phyloP scores from a whole-genome alignment of 345 rosid species.

The Aurinia saxatilis region DNA sequence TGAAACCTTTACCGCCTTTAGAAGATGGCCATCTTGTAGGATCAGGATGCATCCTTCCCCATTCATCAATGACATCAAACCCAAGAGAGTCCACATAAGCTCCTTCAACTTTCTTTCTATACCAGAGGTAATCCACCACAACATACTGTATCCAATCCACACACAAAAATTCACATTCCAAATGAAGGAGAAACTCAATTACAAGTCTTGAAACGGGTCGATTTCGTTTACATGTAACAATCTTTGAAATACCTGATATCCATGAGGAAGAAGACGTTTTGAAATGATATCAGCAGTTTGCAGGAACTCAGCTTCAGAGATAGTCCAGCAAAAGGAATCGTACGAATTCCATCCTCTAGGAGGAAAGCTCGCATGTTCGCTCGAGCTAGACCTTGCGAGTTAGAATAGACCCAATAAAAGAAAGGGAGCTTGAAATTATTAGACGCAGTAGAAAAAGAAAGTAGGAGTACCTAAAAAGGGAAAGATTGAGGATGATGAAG shows the following conservation, averaged over 20 bases:
- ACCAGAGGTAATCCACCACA: constrained; percentile 97
- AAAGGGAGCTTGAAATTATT: constrained; percentile 4
- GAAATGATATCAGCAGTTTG: constrained; percentile 59
- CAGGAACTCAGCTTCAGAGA: constrained; percentile 83
- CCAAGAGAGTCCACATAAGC: constrained; percentile 67
- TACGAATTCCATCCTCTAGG: constrained; percentile 98
- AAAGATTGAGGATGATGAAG: constrained; percentile 25
- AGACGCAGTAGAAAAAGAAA: too few species aligned
- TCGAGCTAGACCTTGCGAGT: background rate
- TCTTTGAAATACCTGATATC: constrained; percentile 62
- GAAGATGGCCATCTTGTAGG: constrained; percentile 94
- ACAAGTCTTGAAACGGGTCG: background rate
- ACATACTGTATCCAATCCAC: constrained; percentile 49
- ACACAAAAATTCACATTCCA: background rate
- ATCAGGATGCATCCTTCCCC: constrained; percentile 91
- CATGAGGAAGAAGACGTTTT: constrained; percentile 50
- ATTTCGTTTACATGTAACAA: too few species aligned
- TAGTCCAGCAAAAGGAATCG: constrained; percentile 85
- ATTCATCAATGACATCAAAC: constrained; percentile 85
- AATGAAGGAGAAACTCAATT: background rate
- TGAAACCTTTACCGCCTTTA: constrained; percentile 66
- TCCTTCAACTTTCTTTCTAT: constrained; percentile 68
- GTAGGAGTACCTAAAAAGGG: constrained; percentile 28
- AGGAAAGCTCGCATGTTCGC: constrained; percentile 51
- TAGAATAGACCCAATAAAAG: background rate